Evolutionary conservation across 768 basidiomycete species (phyloP).

Genomic region (Goffeauzyma gilvescens): DNA sequence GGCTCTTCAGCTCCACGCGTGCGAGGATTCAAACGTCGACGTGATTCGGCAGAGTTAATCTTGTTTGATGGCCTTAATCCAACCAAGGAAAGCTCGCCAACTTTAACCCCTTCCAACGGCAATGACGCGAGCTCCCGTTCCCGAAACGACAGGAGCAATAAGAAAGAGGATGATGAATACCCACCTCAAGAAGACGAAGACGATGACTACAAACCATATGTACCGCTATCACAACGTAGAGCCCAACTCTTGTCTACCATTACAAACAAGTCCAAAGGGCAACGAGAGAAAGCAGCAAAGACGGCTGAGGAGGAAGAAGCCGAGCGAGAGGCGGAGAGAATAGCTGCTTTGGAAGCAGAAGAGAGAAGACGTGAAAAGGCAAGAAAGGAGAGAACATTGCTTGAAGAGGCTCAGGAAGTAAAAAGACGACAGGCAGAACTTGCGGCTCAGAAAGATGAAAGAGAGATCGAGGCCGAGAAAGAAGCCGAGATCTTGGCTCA

Average conservation of each 20-base stretch:
- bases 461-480: constrained; percentile 66
- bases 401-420: constrained; percentile 90
- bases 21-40: constrained; percentile 5
- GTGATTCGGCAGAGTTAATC: constrained; percentile 1
- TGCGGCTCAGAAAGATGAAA: constrained; percentile 72
- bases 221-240: constrained; percentile 69
- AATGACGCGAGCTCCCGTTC: background rate
- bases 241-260: constrained; percentile 62
- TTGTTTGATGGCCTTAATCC: constrained; percentile 4
- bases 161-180: constrained; percentile 6
- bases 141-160: background rate
- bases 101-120: background rate
- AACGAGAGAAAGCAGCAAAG: constrained; percentile 39
- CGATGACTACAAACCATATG: constrained; percentile 54
- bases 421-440: constrained; percentile 63
- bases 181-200: constrained; percentile 9
- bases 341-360: constrained; percentile 62
- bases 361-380: constrained; percentile 54
- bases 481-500: constrained; percentile 84
- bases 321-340: constrained; percentile 37
- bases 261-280: constrained; percentile 37
- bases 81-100: background rate
- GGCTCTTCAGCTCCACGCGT: too few species aligned
- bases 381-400: constrained; percentile 64
- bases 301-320: constrained; percentile 38